phyloP scores from a whole-genome alignment of 2,329 filamentous ascomycete species.

The Botrytis deweyae region DNA sequence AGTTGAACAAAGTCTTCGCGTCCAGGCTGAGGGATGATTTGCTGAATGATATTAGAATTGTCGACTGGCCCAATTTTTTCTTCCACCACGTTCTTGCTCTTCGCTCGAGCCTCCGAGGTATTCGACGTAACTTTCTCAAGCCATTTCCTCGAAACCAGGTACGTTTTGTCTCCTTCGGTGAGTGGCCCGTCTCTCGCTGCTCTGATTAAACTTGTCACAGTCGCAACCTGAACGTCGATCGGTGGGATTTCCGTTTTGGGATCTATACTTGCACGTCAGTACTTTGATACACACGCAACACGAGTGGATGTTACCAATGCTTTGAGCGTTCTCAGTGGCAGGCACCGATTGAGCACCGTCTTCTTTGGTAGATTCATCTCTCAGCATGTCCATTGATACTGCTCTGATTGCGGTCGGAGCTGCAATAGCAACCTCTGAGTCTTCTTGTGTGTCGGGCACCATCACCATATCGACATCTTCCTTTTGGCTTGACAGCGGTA shows the following conservation, averaged over 20 bases:
- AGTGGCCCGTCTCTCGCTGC: slow-evolving; percentile 49
- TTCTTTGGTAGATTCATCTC: slow-evolving; percentile 22
- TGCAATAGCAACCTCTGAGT: slow-evolving; percentile 21
- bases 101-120: slow-evolving; percentile 56
- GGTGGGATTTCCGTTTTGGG: slow-evolving; percentile 41
- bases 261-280: slow-evolving; percentile 12
- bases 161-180: slow-evolving; percentile 73
- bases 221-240: slow-evolving; percentile 70
- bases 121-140: slow-evolving; percentile 69
- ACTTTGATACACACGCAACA: background rate
- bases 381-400: slow-evolving; percentile 34
- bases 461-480: slow-evolving; percentile 40
- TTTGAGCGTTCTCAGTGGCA: slow-evolving; percentile 19
- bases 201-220: slow-evolving; percentile 62
- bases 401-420: slow-evolving; percentile 24
- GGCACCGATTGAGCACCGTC: background rate
- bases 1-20: slow-evolving; percentile 68
- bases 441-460: slow-evolving; percentile 25
- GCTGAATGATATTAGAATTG: slow-evolving; percentile 77
- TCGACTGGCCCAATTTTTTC: slow-evolving; percentile 73
- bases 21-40: slow-evolving; percentile 52
- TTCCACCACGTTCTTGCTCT: slow-evolving; percentile 59
- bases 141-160: slow-evolving; percentile 78
- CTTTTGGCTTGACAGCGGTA: slow-evolving; percentile 29
- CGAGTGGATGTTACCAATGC: background rate